These are phyloP conservation scores for Periconia sp. DNA, from an alignment of 2,329 filamentous ascomycete genomes.

Conservation along the genomic window DNA sequence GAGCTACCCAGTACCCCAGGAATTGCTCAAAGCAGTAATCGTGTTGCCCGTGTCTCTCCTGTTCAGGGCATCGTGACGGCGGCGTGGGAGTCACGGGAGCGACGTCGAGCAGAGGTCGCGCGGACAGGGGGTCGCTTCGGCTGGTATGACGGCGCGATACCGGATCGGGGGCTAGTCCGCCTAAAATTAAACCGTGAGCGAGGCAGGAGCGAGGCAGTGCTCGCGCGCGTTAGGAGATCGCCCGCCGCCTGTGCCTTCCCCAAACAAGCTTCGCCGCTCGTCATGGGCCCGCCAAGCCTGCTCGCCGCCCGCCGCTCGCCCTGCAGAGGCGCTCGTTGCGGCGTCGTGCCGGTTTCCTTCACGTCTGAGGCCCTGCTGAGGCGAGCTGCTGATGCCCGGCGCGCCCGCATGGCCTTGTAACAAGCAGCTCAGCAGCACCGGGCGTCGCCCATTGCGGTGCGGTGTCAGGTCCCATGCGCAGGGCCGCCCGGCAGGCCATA, in stretches of 20 bases:
- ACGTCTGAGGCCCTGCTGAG: conserved; percentile 16
- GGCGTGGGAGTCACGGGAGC: not conserved
- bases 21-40: conserved; percentile 11
- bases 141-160: conserved; percentile 8
- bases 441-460: too few species aligned
- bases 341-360: not conserved
- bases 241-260: conserved; percentile 12
- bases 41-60: conserved; percentile 5
- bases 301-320: conserved; percentile 4
- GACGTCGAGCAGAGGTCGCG: conserved; percentile 6
- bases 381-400: conserved; percentile 12
- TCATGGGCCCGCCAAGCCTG: conserved; percentile 8
- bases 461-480: conserved; percentile 27
- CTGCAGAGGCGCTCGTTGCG: conserved; percentile 2
- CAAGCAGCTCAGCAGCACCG: too few species aligned
- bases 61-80: conserved; percentile 3
- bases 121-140: conserved; percentile 23
- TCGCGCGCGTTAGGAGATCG: conserved; percentile 20
- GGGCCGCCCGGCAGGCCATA: conserved; percentile 23
- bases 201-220: conserved; percentile 33
- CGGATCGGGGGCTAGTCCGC: conserved; percentile 15
- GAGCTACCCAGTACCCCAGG: too few species aligned
- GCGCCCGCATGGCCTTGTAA: not conserved
- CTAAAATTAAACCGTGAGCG: conserved; percentile 38
- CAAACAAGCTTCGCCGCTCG: conserved; percentile 24